Evolutionary conservation across 2,329 filamentous ascomycete species (phyloP).

Genomic region (Alternaria angustiovoidea): DNA sequence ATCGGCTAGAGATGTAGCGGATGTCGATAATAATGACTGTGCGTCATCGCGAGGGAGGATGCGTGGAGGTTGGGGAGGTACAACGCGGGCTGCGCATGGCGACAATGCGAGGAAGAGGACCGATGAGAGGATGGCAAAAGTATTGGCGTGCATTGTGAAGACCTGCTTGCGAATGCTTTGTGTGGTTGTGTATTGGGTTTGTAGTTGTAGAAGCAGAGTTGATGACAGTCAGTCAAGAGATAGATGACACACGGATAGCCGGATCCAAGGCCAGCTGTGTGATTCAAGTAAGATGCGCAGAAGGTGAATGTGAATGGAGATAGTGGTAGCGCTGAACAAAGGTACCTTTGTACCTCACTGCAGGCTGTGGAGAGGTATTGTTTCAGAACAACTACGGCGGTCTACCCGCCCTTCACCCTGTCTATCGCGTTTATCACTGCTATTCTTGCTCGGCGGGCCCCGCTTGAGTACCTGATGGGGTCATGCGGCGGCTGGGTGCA

Average conservation of each 20-base stretch:
- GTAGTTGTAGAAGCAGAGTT: background rate
- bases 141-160: constrained; percentile 18
- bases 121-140: constrained; percentile 10
- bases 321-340: background rate
- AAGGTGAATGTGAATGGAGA: background rate
- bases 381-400: constrained; percentile 2
- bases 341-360: constrained; percentile 2
- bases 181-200: background rate
- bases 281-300: background rate
- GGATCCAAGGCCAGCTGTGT: constrained; percentile 1
- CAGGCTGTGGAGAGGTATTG: background rate
- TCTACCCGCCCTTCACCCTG: constrained; percentile 7
- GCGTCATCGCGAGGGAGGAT: constrained; percentile 3
- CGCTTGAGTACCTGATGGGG: background rate
- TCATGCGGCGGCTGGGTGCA: constrained; percentile 6
- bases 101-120: constrained; percentile 7
- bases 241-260: background rate
- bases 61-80: constrained; percentile 9
- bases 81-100: constrained; percentile 1
- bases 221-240: constrained; percentile 1
- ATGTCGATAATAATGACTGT: background rate
- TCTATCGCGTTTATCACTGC: constrained; percentile 1
- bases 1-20: constrained; percentile 2
- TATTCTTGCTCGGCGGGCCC: constrained; percentile 14
- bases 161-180: background rate